Evolutionary conservation across 1,284 basidiomycete species (phyloP), one percentile per base, ranked within the genome.

Genomic region (Malassezia brasiliensis): DNA sequence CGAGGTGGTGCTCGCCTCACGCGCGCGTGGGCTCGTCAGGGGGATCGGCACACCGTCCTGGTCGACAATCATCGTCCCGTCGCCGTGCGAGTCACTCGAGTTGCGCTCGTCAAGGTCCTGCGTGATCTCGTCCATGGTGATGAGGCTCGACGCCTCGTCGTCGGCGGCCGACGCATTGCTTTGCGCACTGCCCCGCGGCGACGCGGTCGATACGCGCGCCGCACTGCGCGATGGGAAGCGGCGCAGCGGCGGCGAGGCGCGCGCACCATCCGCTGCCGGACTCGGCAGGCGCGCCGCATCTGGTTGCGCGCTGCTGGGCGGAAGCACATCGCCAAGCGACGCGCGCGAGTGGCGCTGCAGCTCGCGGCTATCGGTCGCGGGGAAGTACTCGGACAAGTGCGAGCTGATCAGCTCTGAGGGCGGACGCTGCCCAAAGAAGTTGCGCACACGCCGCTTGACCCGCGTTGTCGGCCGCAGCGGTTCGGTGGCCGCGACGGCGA

Each of bases 91-190:
- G 54, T 78, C 77, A 66, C 79, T 82, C 44, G 78, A 78, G 17
- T 83, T 78, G 15, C 90, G 79, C 67, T 85, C 88, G 77, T 96
- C 93, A 1, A 98, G 88, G 68, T 93, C 88, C 5, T 89, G 90
- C 0, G 93, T 96, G 66, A 98, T 94, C 76, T 98, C 90, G 69
- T 98, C 93, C 14, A 98, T 87, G 0, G 93, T 98, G 71, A 98
- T 81, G 64, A 98, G 77, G 69, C 88, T 91, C 5, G 88, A 88
- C 1, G 86, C 86, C 68, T 96, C 91, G 2, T 86, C 87, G 44
- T 82, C 79, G 20, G 11, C 39, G 5, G 17, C n/a, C 19, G 39
- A 12, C 12, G 39, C 10, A 9, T 17, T 11, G 17, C 8, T 17
- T 6, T 7, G 20, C 37, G 17, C 7, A 7, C 25, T 28, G 25